Conservation (phyloP, 2,329 filamentous ascomycete genomes). For the Cadophora gregata region DNA sequence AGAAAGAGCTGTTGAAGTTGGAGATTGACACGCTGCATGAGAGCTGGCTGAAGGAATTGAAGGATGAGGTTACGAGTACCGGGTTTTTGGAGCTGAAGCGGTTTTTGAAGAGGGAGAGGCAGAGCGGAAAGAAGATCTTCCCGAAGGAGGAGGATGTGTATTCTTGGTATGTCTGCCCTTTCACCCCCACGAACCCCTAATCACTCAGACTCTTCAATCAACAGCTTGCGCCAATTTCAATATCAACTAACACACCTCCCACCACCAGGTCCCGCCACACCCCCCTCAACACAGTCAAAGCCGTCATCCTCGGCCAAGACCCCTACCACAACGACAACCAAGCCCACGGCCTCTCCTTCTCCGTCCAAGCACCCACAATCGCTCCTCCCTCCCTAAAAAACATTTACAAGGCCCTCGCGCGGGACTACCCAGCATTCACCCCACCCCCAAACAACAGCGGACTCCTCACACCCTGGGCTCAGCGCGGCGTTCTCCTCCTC, state of each 20-base stretch:
- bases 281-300: constrained; percentile 85
- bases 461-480: constrained; percentile 90
- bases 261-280: constrained; percentile 84
- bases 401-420: constrained; percentile 88
- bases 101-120: constrained; percentile 81
- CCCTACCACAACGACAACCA: constrained; percentile 97
- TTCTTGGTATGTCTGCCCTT: constrained; percentile 71
- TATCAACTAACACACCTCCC: background rate
- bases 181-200: background rate
- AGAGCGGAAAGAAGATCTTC: constrained; percentile 78
- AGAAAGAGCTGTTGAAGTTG: constrained; percentile 80
- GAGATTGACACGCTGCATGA: constrained; percentile 93
- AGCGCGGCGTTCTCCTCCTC: constrained; percentile 88
- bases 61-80: constrained; percentile 79
- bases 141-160: constrained; percentile 90
- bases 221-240: background rate
- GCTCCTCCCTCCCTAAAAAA: constrained; percentile 91
- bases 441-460: constrained; percentile 79
- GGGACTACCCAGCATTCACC: constrained; percentile 83
- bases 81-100: constrained; percentile 88
- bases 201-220: no score
- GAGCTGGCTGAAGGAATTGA: constrained; percentile 88
- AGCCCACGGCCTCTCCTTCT: constrained; percentile 96
- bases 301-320: constrained; percentile 93
- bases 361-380: constrained; percentile 84